These are phyloP conservation scores for Fusarium foetens DNA, from an alignment of 2,329 filamentous ascomycete species.

Conservation along the genomic window DNA sequence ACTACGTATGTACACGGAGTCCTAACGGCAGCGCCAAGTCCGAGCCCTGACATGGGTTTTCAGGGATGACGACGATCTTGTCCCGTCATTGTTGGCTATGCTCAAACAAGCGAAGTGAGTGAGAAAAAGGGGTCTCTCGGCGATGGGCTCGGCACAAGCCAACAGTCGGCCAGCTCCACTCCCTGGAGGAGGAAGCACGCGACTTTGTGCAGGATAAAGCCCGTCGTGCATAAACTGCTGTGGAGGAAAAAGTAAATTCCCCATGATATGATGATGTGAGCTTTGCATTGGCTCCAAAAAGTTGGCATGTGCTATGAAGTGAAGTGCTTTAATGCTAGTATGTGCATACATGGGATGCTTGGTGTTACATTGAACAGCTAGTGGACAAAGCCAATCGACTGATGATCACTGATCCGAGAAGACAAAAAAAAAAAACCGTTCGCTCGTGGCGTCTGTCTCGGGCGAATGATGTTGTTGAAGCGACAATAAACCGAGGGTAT, in stretches of 20 bases:
- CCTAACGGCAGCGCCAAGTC: slow-evolving; percentile 23
- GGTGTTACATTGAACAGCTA: slow-evolving; percentile 9
- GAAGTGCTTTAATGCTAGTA: slow-evolving; percentile 25
- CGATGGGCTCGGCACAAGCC: slow-evolving; percentile 36
- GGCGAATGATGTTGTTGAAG: slow-evolving; percentile 34
- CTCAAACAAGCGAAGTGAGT: slow-evolving; percentile 35
- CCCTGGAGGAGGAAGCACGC: slow-evolving; percentile 30
- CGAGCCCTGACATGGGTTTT: slow-evolving; percentile 7
- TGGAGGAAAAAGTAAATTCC: slow-evolving; percentile 28
- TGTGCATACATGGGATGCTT: neutral
- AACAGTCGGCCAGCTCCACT: slow-evolving; percentile 29
- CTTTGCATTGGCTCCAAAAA: neutral
- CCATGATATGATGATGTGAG: slow-evolving; percentile 37
- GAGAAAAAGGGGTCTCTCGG: slow-evolving; percentile 38
- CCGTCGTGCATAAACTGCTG: slow-evolving; percentile 32
- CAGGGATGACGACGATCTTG: slow-evolving; percentile 37
- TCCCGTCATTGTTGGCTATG: slow-evolving; percentile 25
- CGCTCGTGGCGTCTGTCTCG: slow-evolving; percentile 35
- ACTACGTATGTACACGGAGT: slow-evolving; percentile 1
- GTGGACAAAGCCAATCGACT: slow-evolving; percentile 20
- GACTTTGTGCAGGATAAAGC: slow-evolving; percentile 39
- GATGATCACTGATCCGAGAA: slow-evolving; percentile 11
- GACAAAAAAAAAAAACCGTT: slow-evolving; percentile 27
- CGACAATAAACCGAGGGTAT: slow-evolving; percentile 19
- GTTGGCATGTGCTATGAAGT: slow-evolving; percentile 14